Base-by-base conservation (phyloP, 1,284 basidiomycete species). In the Neotropicomus parvogracilis region DNA sequence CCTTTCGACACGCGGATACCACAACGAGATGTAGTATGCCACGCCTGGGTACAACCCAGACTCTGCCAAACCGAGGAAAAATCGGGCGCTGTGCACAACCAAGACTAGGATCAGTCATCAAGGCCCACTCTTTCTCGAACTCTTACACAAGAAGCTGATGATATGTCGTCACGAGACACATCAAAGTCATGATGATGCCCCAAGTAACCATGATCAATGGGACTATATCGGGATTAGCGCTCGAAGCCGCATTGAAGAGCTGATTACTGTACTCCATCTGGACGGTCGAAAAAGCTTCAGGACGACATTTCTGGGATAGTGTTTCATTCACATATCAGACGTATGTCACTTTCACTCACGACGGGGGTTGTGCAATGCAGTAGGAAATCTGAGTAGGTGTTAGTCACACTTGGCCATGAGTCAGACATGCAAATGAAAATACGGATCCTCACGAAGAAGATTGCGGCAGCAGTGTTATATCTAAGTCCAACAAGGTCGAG, bases 141-240 rank as follows among this genome's bases (percentile, higher is more conserved):
- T 37, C 60, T 29, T 41, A 63, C 61, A 54, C 46, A n/a, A 70
- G 26, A 2, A 70, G 59, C 26, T 52, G 59, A 17, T 48, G 43
- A 38, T 56, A 71, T 39, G 57, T 61, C 28, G 65, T 64, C 29
- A 70, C 63, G 27, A 70, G 58, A 47, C 63, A 64, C 60, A 63
- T 70, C 19, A 71, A 48, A 29, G 68, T 69, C 61, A 64, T 74
- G n/a, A 74, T 60, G 20, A 71, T 50, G 31, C 72, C 74, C 74
- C 74, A 76, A 19, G 64, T 68, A 35, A 76, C 53, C 74, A 77
- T 76, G 39, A 75, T 77, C 6, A 61, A 60, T 11, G 74, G 72
- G 46, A 75, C 74, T 75, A 27, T n/a, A 28, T 29, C 27, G 40
- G 4, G 27, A 44, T 56, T 40, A 40, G 46, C 19, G 32, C 28